phyloP scores from a whole-genome alignment of 169 alveolate genomes.

The Babesia microti region DNA sequence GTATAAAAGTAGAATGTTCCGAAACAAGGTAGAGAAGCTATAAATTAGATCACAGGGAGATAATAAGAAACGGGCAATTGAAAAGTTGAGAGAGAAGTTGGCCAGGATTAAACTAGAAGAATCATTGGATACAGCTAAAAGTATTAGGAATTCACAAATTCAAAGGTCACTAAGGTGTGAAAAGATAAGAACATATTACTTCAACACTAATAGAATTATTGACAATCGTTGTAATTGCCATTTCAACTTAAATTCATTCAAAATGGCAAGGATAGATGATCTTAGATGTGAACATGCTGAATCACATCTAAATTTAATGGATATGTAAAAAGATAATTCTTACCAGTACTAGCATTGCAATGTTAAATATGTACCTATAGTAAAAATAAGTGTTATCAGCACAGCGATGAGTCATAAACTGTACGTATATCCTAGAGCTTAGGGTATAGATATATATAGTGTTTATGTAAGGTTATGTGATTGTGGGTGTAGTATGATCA shows the following conservation, averaged over 20 bases:
- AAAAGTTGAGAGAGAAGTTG: constrained; percentile 22
- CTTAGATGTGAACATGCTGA: constrained; percentile 41
- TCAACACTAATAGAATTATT: constrained; percentile 40
- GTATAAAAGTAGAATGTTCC: constrained; percentile 28
- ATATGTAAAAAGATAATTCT: no score
- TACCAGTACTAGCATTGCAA: no score
- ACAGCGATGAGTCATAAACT: no score
- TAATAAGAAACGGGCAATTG: constrained; percentile 33
- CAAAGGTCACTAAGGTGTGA: constrained; percentile 33
- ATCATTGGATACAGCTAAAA: constrained; percentile 19
- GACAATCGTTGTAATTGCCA: constrained; percentile 47
- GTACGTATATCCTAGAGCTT: no score
- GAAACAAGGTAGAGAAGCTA: constrained; percentile 25
- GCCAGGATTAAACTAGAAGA: constrained; percentile 22
- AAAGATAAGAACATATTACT: constrained; percentile 32
- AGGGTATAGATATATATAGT: no score
- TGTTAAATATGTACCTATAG: no score
- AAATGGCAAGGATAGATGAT: constrained; percentile 13
- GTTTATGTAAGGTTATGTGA: no score
- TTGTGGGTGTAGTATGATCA: no score
- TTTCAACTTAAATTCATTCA: constrained; percentile 33
- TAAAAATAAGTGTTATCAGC: no score
- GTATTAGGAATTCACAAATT: constrained; percentile 30
- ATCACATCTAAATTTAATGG: no score
- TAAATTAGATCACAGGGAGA: constrained; percentile 25